Evolutionary conservation across 805 yeast genomes (phyloP).

Genomic region (Saccharomycopsis sp.): DNA sequence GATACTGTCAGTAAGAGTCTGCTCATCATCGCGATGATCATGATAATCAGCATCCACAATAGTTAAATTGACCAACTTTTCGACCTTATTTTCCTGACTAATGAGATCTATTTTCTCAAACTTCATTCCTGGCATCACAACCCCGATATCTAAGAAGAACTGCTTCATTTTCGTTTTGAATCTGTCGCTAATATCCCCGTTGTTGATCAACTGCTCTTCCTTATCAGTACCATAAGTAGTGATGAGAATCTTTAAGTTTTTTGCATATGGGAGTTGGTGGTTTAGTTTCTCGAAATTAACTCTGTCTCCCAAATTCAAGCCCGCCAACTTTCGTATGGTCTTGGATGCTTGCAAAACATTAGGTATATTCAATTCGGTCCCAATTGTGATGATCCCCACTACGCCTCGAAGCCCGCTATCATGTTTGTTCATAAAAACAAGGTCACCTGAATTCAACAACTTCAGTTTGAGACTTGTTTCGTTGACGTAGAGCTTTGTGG

Average conservation of each 20-base stretch:
- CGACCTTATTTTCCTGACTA: conserved; percentile 19
- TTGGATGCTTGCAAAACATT: conserved; percentile 45
- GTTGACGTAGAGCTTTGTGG: conserved; percentile 36
- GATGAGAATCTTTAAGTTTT: conserved; percentile 31
- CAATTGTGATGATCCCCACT: conserved; percentile 36
- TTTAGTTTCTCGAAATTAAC: conserved; percentile 39
- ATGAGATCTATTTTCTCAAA: conserved; percentile 26
- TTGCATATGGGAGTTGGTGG: conserved; percentile 44
- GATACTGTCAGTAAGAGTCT: conserved; percentile 29
- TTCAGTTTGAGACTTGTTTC: conserved; percentile 40
- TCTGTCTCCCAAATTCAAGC: conserved; percentile 45
- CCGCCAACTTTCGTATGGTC: conserved; percentile 37
- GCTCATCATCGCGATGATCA: conserved; percentile 26
- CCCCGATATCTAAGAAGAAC: conserved; percentile 46
- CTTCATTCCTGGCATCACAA: conserved; percentile 51
- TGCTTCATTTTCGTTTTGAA: conserved; percentile 31
- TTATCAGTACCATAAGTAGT: not conserved
- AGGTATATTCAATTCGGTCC: conserved; percentile 26
- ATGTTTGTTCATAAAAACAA: conserved; percentile 40
- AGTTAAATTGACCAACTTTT: conserved; percentile 25
- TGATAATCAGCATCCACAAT: conserved; percentile 28
- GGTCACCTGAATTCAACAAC: conserved; percentile 40
- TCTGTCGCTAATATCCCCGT: conserved; percentile 5
- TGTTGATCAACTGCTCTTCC: not conserved
- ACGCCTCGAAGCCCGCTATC: conserved; percentile 38